Base-by-base conservation (phyloP, 345 rosid genomes). In the Boechera retrofracta region DNA sequence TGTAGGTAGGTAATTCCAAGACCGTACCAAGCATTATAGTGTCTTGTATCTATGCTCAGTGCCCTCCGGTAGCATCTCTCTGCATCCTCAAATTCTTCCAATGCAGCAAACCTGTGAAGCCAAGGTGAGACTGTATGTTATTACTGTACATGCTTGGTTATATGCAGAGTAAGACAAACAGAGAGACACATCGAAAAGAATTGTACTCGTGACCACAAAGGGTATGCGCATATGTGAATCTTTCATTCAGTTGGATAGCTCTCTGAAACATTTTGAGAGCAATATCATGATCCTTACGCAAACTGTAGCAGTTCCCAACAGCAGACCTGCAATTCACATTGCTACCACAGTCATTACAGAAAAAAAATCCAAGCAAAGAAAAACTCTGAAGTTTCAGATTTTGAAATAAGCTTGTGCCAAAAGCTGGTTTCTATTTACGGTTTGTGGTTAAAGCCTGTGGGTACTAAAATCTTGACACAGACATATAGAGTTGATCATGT, bases 171-270 rank as follows among this genome's bases (percentile, higher is more conserved):
- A 71, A 47, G 42, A 6, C 16, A 9, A 63, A 71, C 31, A 63
- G 44, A 51, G 26, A 51, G 57, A 53, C 36, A 26, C 55, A 56
- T 48, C 2, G 72, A 41, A 66, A 70, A 42, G 71, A 41, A 74
- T 31, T 91, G 35, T 94, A 94, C 98, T 94, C 98, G 69, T 94
- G 98, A 69, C 94, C 98, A 42, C 94, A 94, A 67, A 94, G 95
- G 13, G 97, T 90, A 81, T 88, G 92, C 11, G 95, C 98, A 59
- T 94, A 94, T 80, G 94, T 86, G 84, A 87, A 94, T 90, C 89
- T 87, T 72, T 97, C 83, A 80, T 88, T 82, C 69, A 89, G 84
- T 63, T 90, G 91, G 75, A 87, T 86, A 36, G 97, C 97, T 81
- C 97, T 86, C 86, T 84, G 89, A 71, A 94, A 94, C 79, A 83